Evolutionary conservation across 139 green algal genomes (phyloP), one percentile per base, ranked within the genome.

Genomic region (Ulvella scutata): DNA sequence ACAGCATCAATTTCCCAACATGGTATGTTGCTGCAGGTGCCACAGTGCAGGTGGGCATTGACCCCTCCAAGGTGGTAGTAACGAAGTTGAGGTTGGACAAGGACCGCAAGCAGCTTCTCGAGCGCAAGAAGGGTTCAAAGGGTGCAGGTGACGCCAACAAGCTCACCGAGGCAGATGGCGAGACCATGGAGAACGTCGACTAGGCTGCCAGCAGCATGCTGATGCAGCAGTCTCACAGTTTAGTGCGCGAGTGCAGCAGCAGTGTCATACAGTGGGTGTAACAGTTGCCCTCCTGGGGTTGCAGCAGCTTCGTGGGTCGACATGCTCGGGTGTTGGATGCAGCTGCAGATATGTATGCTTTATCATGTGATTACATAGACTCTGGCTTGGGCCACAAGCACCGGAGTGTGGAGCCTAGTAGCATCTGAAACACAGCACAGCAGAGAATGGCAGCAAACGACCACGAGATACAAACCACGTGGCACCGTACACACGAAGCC

Each of bases 61-160:
- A 98, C 83, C 90, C 95, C 79, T 95, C 87, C 83, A 99, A 99
- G 91, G 87, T 94, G 26, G 76, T 97, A 61, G 93, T 99, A 83
- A 99, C 92, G 67, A 99, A 99, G 89, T 84, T 99, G 37, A 98
- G 99, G 90, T 79, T 99, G 34, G 95, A 99, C 87, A 98, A 98
- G 88, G 93, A 99, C 86, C 85, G 92, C 75, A 94, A 92, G 79
- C 81, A 79, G 7, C 81, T 99, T 61, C 85, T 99, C 34, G 94
- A 97, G 74, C 84, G 95, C 77, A 97, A 97, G 90, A 83, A 88
- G 82, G 86, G 82, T 43, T 78, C 75, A 61, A 83, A 88, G 83
- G 75, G 79, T 31, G 78, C 81, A 40, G n/a, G n/a, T n/a, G 84
- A 92, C 67, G 89, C 83, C 33, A 88, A 94, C 72, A 98, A 98